These are phyloP conservation scores for Phytopythium kandeliae DNA, from an alignment of 352 stramenopile genomes.

Conservation along the genomic window DNA sequence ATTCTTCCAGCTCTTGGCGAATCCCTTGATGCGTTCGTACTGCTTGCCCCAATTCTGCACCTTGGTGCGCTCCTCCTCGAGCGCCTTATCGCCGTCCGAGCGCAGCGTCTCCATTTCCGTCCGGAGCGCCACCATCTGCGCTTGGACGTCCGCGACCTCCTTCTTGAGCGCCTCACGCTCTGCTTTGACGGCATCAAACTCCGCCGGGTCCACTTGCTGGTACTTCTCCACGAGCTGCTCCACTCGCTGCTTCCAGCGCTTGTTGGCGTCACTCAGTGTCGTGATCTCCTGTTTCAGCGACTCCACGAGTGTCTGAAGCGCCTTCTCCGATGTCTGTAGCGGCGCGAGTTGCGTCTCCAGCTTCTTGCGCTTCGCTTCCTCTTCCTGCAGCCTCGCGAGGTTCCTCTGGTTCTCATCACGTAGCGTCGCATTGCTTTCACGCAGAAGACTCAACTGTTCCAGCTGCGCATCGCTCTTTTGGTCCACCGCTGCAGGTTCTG, in stretches of 20 bases:
- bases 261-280: slow-evolving; percentile 55
- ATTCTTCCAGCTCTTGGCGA: slow-evolving; percentile 80
- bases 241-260: slow-evolving; percentile 75
- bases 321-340: slow-evolving; percentile 32
- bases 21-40: slow-evolving; percentile 76
- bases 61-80: slow-evolving; percentile 64
- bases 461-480: slow-evolving; percentile 59
- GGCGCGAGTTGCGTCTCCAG: slow-evolving; percentile 52
- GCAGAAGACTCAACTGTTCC: slow-evolving; percentile 67
- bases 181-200: slow-evolving; percentile 60
- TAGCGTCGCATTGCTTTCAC: slow-evolving; percentile 75
- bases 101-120: slow-evolving; percentile 43
- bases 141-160: slow-evolving; percentile 39
- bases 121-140: slow-evolving; percentile 29
- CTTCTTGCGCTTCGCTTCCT: slow-evolving; percentile 38
- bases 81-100: slow-evolving; percentile 33
- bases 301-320: slow-evolving; percentile 46
- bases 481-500: slow-evolving; percentile 11
- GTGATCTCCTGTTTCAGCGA: slow-evolving; percentile 58
- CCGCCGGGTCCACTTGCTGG: slow-evolving; percentile 67
- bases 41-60: slow-evolving; percentile 66
- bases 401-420: slow-evolving; percentile 67
- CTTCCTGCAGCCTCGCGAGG: slow-evolving; percentile 38
- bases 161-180: slow-evolving; percentile 51
- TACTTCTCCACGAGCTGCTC: slow-evolving; percentile 82